A percentile compares a stretch with the other conserved stretches of the same genome.
phyloP scores from a whole-genome alignment of 306 rosid genomes.

The Canavalia ensiformis region DNA sequence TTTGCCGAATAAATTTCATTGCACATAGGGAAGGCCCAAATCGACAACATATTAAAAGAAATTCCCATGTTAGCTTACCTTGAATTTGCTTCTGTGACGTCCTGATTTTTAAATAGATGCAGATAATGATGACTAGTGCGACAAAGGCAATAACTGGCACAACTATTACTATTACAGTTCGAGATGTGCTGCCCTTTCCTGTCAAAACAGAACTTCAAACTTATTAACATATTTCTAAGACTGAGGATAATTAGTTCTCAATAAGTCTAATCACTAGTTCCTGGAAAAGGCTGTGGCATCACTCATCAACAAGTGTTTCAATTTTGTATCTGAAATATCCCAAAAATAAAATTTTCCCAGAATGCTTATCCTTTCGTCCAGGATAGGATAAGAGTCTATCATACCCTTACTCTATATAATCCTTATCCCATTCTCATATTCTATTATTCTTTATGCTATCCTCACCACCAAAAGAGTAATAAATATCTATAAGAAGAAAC shows the following conservation, averaged over 20 bases:
- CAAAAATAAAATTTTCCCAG: not conserved
- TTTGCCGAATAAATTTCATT: not conserved
- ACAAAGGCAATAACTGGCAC: conserved; percentile 42
- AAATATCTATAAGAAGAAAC: not conserved
- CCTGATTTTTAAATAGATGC: conserved; percentile 50
- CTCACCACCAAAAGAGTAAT: too few species aligned
- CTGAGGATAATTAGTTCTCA: not conserved
- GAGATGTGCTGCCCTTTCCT: conserved; percentile 48
- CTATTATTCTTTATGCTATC: too few species aligned
- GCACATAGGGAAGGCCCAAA: not conserved
- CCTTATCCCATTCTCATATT: too few species aligned
- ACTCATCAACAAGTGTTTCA: not conserved
- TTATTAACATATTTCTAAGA: not conserved
- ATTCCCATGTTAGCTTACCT: conserved; percentile 26
- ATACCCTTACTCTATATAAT: too few species aligned
- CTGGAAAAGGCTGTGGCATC: not conserved
- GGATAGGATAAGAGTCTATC: too few species aligned
- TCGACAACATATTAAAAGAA: not conserved
- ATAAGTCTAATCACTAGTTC: not conserved
- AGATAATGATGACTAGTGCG: conserved; percentile 33
- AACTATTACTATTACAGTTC: conserved; percentile 36
- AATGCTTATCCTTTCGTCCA: not conserved
- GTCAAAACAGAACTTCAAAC: conserved; percentile 35
- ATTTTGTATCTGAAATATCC: not conserved
- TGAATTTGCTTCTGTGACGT: not conserved